Base-by-base conservation (phyloP, 2,329 filamentous ascomycete species). In the Talaromyces sp. region DNA sequence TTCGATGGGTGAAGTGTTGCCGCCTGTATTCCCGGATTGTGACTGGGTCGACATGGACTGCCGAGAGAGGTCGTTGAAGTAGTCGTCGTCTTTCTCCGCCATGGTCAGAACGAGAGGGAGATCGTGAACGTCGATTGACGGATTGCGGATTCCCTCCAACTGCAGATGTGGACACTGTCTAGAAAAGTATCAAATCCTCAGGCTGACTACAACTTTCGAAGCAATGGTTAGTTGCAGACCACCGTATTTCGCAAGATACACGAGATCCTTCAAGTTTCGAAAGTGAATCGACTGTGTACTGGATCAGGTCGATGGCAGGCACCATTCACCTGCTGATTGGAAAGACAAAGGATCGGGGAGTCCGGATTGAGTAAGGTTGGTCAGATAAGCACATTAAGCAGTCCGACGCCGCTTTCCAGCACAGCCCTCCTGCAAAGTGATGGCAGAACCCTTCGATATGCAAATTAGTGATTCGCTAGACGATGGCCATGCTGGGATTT, bases 21-120 rank as follows among this genome's bases (percentile, higher is more conserved):
- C 60, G 44, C 42, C 58, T 23, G 44, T 40, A n/a, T 61, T 59
- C 25, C 55, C 58, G 56, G 46, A 60, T 21, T 68, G 68, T 7
- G 70, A 74, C 72, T 44, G 63, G 8, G 69, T 55, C 66, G 66
- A 63, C 58, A 60, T 60, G 66, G 70, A 74, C 69, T 81, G 81
- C 58, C 78, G 79, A 4, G 80, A 79, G 52, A 83, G 77, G 65
- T 85, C 81, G 73, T 86, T 86, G 77, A 86, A 85, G 74, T 81
- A 85, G 66, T 80, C 79, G 48, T 82, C 81, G 40, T 61, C 62
- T 46, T 56, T 55, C 28, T 50, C 60, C 7, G 63, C 25, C 64
- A 66, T 66, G 60, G 9, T 46, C 18, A 23, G 9, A 57, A 57
- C 25, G 33, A 11, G 12, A 1, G 8, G 21, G n/a, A 12, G 21